Evolutionary conservation across 176 grass and related monocot species (phyloP).

Genomic region (Lolium rigidum): DNA sequence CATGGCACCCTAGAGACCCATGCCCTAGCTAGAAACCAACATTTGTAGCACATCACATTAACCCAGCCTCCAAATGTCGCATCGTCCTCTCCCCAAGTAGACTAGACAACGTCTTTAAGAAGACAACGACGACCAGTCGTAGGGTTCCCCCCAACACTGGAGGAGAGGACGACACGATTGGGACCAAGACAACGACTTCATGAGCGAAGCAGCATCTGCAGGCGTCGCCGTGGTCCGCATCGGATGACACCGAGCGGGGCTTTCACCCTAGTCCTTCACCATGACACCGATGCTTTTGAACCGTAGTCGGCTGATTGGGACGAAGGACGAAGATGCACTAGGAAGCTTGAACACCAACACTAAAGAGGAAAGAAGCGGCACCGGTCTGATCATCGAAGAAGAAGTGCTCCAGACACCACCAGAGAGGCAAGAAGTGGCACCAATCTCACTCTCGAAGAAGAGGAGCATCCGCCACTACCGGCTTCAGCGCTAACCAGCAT

Average conservation of each 20-base stretch:
- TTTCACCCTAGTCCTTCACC: background rate
- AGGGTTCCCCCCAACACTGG: background rate
- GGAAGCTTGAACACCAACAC: background rate
- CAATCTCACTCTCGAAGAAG: no score
- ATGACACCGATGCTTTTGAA: background rate
- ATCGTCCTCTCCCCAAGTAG: background rate
- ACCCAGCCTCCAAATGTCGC: background rate
- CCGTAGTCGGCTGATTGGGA: background rate
- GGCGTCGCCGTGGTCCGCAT: no score
- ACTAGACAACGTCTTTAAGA: background rate
- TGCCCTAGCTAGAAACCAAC: background rate
- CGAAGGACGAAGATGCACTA: background rate
- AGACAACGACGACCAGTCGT: background rate
- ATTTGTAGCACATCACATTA: background rate
- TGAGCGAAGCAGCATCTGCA: background rate
- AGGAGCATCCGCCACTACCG: no score
- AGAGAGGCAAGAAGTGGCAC: no score
- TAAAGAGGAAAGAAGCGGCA: no score
- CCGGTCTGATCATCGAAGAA: no score
- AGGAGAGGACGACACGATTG: background rate
- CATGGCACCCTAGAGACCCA: background rate
- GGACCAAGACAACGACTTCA: background rate
- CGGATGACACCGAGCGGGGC: background rate
- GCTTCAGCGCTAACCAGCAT: no score
- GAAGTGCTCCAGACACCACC: background rate